A percentile compares a stretch with the other conserved stretches of the same genome.
phyloP scores from a whole-genome alignment of 2,329 filamentous ascomycete species.

The Pyrenophora tritici-repentis region DNA sequence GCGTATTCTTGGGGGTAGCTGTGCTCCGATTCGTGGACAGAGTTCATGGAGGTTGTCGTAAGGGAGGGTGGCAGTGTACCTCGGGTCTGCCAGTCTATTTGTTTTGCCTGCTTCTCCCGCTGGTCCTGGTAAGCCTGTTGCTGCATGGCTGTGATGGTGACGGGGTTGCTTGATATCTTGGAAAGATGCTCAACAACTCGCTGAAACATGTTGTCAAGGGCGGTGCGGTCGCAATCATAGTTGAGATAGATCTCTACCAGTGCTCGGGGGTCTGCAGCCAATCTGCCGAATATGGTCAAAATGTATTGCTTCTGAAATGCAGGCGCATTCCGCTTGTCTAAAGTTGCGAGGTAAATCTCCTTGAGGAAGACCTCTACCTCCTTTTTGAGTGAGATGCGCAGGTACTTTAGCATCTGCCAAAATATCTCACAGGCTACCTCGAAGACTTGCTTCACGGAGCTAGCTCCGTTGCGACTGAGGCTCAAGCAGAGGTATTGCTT shows the following conservation, averaged over 20 bases:
- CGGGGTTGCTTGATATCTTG: slow-evolving; percentile 78
- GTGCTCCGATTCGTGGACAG: slow-evolving; percentile 62
- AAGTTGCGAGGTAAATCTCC: slow-evolving; percentile 90
- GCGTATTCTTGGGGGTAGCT: slow-evolving; percentile 87
- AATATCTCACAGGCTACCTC: slow-evolving; percentile 97
- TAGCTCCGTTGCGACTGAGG: slow-evolving; percentile 92
- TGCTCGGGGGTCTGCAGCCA: slow-evolving; percentile 84
- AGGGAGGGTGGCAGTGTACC: slow-evolving; percentile 86
- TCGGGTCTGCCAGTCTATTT: slow-evolving; percentile 82
- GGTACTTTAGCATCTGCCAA: slow-evolving; percentile 93
- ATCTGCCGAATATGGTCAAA: slow-evolving; percentile 79
- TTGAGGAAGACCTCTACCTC: slow-evolving; percentile 98
- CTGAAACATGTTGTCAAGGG: slow-evolving; percentile 96
- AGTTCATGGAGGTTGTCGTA: slow-evolving; percentile 74
- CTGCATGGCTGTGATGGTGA: slow-evolving; percentile 74
- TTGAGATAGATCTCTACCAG: slow-evolving; percentile 96
- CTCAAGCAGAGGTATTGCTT: slow-evolving; percentile 97
- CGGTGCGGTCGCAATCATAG: slow-evolving; percentile 93
- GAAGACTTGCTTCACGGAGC: slow-evolving; percentile 88
- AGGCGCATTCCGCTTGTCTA: slow-evolving; percentile 86
- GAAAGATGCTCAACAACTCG: slow-evolving; percentile 91
- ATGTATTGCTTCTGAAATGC: slow-evolving; percentile 92
- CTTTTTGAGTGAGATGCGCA: slow-evolving; percentile 96
- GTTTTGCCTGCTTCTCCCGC: slow-evolving; percentile 63
- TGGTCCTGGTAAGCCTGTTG: slow-evolving; percentile 88